Evolutionary conservation across 495 filamentous ascomycete genomes (phyloP).

Genomic region (Aspergillus sparsus): DNA sequence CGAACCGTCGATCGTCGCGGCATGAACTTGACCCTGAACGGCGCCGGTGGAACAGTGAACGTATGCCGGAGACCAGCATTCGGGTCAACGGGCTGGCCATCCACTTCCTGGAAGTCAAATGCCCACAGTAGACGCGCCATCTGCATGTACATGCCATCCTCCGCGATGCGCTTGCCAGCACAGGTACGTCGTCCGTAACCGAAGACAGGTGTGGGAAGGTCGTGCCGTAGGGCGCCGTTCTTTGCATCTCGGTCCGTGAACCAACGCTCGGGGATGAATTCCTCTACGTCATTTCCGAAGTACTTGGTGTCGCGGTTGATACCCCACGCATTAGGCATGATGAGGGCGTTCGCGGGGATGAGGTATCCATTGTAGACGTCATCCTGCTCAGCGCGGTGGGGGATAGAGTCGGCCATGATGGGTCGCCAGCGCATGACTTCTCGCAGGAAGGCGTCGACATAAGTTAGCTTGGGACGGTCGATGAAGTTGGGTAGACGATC

Average conservation of each 20-base stretch:
- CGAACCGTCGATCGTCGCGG: neutral
- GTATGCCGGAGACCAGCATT: neutral
- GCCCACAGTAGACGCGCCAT: neutral
- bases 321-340: slow-evolving; percentile 3
- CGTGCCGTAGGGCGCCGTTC: neutral
- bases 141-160: neutral
- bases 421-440: slow-evolving; percentile 14
- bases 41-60: neutral
- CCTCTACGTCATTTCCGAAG: slow-evolving; percentile 1
- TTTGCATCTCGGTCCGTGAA: neutral
- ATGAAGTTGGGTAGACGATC: slow-evolving; percentile 6
- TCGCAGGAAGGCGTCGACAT: slow-evolving; percentile 8
- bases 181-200: slow-evolving; percentile 4
- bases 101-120: neutral
- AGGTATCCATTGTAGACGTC: slow-evolving; percentile 9
- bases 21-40: neutral
- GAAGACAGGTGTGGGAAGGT: neutral
- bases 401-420: neutral
- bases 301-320: slow-evolving; percentile 4
- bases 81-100: neutral
- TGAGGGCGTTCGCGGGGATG: slow-evolving; percentile 4
- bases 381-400: neutral
- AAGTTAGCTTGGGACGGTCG: slow-evolving; percentile 7
- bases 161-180: neutral
- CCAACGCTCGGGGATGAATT: slow-evolving; percentile 2